A percentile compares a stretch with the other conserved stretches of the same genome.
Evolutionary conservation across 805 yeast species (phyloP).

Genomic region (Lachancea meyersii): DNA sequence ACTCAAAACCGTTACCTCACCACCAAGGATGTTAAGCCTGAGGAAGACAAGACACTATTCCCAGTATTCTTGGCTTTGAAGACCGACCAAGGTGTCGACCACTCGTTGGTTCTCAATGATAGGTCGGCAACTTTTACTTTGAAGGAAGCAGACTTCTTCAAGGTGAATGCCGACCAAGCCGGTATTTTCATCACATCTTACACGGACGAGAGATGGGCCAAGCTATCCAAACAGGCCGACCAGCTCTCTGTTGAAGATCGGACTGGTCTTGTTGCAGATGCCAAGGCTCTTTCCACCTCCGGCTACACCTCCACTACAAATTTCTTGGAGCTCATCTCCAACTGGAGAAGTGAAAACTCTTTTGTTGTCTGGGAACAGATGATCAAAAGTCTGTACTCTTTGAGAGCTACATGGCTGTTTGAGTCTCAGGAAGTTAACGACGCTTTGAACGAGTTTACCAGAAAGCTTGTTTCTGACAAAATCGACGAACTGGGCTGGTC

Average conservation of each 20-base stretch:
- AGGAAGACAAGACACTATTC: constrained; percentile 62
- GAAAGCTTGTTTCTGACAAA: constrained; percentile 50
- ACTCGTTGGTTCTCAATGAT: constrained; percentile 47
- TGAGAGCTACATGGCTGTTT: constrained; percentile 51
- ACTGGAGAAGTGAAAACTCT: constrained; percentile 54
- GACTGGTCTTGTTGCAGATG: constrained; percentile 77
- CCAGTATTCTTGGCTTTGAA: constrained; percentile 66
- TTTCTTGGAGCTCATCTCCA: constrained; percentile 51
- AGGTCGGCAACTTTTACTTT: constrained; percentile 44
- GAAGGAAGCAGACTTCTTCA: constrained; percentile 45
- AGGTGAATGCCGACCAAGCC: constrained; percentile 65
- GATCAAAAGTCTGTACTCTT: constrained; percentile 40
- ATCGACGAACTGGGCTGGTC: constrained; percentile 58
- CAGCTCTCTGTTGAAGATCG: constrained; percentile 68
- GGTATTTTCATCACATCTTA: constrained; percentile 75
- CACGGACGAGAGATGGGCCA: constrained; percentile 59
- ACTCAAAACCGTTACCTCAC: constrained; percentile 70
- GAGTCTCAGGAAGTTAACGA: constrained; percentile 42
- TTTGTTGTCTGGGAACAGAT: constrained; percentile 67
- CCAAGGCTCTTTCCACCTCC: constrained; percentile 61
- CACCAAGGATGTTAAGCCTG: constrained; percentile 70
- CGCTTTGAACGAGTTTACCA: constrained; percentile 47
- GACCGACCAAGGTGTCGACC: constrained; percentile 54
- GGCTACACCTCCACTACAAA: constrained; percentile 61
- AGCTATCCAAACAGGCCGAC: constrained; percentile 53